Conservation (phyloP, 352 stramenopile species). For the Pythium chondricola region DNA sequence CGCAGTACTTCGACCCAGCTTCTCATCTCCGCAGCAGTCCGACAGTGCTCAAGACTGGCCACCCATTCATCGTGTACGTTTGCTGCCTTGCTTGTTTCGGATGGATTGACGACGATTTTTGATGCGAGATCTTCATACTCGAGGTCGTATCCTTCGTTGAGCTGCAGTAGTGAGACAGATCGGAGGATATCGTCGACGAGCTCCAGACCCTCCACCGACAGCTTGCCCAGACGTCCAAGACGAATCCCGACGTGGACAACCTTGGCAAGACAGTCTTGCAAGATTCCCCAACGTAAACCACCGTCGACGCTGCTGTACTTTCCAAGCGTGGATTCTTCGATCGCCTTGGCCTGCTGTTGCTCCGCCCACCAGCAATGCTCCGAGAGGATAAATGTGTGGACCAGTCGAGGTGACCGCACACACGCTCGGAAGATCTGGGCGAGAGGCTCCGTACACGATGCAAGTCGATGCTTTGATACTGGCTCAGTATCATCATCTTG, state of each 20-base stretch:
- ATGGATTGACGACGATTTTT: not conserved
- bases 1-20: conserved; percentile 48
- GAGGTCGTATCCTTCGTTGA: conserved; percentile 59
- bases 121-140: conserved; percentile 24
- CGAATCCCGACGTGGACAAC: conserved; percentile 67
- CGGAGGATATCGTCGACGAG: conserved; percentile 74
- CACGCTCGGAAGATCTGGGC: conserved; percentile 53
- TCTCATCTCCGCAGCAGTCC: conserved; percentile 58
- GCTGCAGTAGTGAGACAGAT: conserved; percentile 64
- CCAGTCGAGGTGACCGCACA: conserved; percentile 46
- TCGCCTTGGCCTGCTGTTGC: conserved; percentile 50
- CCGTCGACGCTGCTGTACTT: conserved; percentile 53
- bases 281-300: conserved; percentile 56
- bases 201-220: conserved; percentile 72
- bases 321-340: conserved; percentile 69
- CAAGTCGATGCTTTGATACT: conserved; percentile 27
- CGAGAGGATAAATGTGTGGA: conserved; percentile 69
- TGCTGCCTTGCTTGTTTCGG: not conserved
- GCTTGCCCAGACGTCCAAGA: conserved; percentile 47
- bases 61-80: conserved; percentile 47
- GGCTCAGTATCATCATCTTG: conserved; percentile 25
- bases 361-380: conserved; percentile 65
- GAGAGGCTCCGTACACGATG: conserved; percentile 29
- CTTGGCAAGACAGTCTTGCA: conserved; percentile 71
- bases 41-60: conserved; percentile 52